phyloP scores from a whole-genome alignment of 306 rosid genomes.

The Prunus salicina region DNA sequence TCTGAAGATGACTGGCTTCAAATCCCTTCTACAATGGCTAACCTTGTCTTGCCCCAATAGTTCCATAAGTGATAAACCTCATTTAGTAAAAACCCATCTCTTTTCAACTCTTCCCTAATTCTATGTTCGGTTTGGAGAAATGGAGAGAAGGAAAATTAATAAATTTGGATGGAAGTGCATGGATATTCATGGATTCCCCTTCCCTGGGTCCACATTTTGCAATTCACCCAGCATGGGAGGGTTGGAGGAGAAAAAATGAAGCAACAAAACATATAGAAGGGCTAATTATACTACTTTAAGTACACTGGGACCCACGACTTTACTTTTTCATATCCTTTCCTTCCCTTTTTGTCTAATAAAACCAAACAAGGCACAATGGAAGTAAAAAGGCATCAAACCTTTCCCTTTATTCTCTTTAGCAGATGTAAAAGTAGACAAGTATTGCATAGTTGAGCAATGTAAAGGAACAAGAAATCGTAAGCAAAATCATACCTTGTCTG shows the following conservation, averaged over 20 bases:
- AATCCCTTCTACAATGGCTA: background rate
- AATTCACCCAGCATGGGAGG: background rate
- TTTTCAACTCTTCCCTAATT: background rate
- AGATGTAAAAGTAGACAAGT: background rate
- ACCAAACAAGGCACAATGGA: background rate
- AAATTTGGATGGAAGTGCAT: background rate
- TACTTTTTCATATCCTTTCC: background rate
- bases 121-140: background rate
- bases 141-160: background rate
- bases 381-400: background rate
- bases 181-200: background rate
- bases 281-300: background rate
- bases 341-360: constrained; percentile 4
- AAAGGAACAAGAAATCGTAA: background rate
- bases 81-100: background rate
- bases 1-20: background rate
- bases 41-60: background rate
- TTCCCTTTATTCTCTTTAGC: constrained; percentile 2
- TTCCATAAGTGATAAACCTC: background rate
- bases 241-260: background rate
- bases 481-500: constrained; percentile 63
- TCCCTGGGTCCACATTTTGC: background rate
- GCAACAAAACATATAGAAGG: background rate
- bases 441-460: background rate
- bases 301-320: background rate